Conservation (phyloP, 2,329 filamentous ascomycete species). For the Colletotrichum acutatum region DNA sequence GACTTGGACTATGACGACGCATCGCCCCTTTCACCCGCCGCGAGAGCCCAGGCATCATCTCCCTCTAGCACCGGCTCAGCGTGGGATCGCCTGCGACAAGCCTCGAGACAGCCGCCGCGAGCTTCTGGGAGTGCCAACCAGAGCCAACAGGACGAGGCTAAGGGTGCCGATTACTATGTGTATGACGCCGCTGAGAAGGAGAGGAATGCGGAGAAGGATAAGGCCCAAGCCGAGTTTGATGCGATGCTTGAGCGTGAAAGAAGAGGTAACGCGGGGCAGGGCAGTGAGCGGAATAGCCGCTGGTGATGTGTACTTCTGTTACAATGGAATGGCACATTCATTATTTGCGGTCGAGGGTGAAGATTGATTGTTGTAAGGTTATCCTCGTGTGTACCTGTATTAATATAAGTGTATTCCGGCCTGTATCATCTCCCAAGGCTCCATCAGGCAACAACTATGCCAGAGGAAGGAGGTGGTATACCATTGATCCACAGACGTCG, state of each 20-base stretch:
- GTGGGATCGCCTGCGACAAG: conserved; percentile 58
- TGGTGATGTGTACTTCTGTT: conserved; percentile 16
- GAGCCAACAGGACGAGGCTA: conserved; percentile 31
- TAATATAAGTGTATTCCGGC: background rate
- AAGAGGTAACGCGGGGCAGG: conserved; percentile 9
- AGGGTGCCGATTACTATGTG: conserved; percentile 46
- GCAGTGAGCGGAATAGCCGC: conserved; percentile 1
- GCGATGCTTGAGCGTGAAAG: conserved; percentile 58
- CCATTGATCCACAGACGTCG: too few species aligned
- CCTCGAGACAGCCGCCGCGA: conserved; percentile 39
- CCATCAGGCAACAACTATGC: too few species aligned
- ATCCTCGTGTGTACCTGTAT: background rate
- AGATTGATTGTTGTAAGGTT: background rate
- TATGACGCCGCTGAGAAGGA: conserved; percentile 52
- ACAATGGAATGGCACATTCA: background rate
- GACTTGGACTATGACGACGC: conserved; percentile 48
- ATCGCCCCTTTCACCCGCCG: conserved; percentile 52
- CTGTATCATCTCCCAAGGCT: too few species aligned
- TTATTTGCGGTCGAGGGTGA: background rate
- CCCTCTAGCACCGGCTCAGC: conserved; percentile 46
- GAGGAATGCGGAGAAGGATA: conserved; percentile 50
- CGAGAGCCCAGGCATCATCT: conserved; percentile 22
- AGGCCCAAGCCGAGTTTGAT: conserved; percentile 64
- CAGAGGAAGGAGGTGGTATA: too few species aligned
- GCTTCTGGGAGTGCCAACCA: conserved; percentile 6